Conservation (phyloP, 371 early-diverging fungal species). For the Syncephalis plumigaleata region DNA sequence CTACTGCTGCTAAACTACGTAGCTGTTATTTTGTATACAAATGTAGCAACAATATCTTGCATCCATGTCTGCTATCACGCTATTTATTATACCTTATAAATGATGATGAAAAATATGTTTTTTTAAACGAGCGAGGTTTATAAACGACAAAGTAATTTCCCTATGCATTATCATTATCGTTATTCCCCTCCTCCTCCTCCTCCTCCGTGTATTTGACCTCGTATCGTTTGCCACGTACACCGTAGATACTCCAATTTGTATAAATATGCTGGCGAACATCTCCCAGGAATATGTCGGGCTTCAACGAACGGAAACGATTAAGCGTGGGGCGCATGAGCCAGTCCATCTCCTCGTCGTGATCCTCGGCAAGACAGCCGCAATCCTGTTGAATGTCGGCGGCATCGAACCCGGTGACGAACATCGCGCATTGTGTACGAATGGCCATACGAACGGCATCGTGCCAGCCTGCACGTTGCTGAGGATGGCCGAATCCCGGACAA, state of each 20-base stretch:
- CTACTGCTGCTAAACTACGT: no score
- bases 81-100: no score
- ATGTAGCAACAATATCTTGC: no score
- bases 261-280: slow-evolving; percentile 55
- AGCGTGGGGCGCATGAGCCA: slow-evolving; percentile 54
- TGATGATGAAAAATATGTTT: no score
- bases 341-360: slow-evolving; percentile 21
- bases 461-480: slow-evolving; percentile 44
- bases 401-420: slow-evolving; percentile 65
- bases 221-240: slow-evolving; percentile 67
- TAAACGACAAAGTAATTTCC: no score
- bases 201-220: slow-evolving; percentile 24
- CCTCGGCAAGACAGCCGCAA: slow-evolving; percentile 34
- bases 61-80: no score
- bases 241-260: slow-evolving; percentile 72
- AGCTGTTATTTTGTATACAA: no score
- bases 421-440: slow-evolving; percentile 63
- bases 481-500: slow-evolving; percentile 61
- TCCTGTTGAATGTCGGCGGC: slow-evolving; percentile 45
- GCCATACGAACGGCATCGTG: slow-evolving; percentile 44
- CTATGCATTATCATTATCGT: no score
- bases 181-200: background rate
- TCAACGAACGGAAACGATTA: slow-evolving; percentile 54
- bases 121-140: no score
- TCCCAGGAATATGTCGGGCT: slow-evolving; percentile 52